Conservation (phyloP, 805 yeast species). For the Lipomyces starkeyi region DNA sequence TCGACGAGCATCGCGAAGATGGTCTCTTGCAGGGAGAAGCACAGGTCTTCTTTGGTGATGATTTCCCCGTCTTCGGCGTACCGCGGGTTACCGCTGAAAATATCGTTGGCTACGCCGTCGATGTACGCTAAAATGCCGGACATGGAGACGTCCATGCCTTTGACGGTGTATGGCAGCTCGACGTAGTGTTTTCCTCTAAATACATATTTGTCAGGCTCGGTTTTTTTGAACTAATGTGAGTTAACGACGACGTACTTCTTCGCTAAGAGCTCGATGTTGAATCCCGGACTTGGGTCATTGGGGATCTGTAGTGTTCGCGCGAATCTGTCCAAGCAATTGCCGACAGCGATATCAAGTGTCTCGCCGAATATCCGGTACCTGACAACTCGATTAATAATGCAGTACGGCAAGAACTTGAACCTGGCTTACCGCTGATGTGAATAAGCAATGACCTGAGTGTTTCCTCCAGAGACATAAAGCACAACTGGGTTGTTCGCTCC, state of each 20-base stretch:
- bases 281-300: conserved; percentile 96
- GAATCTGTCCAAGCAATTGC: conserved; percentile 94
- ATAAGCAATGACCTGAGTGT: conserved; percentile 97
- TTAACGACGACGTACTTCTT: conserved; percentile 55
- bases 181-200: conserved; percentile 57
- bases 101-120: conserved; percentile 77
- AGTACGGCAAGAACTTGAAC: no score
- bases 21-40: conserved; percentile 91
- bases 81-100: conserved; percentile 56
- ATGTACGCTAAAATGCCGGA: conserved; percentile 90
- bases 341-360: conserved; percentile 95
- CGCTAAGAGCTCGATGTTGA: conserved; percentile 94
- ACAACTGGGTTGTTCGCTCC: conserved; percentile 99
- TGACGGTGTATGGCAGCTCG: conserved; percentile 91
- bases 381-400: not conserved
- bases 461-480: conserved; percentile 96
- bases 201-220: not conserved
- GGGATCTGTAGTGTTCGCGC: conserved; percentile 89
- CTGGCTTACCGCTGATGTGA: conserved; percentile 68
- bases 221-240: no score
- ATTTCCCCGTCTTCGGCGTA: conserved; percentile 50
- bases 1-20: conserved; percentile 96
- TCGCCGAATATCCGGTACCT: conserved; percentile 97
- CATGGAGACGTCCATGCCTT: conserved; percentile 98
- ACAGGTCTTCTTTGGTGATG: conserved; percentile 83